phyloP scores from a whole-genome alignment of 163 green algal species.

The Chloromonas sp. region DNA sequence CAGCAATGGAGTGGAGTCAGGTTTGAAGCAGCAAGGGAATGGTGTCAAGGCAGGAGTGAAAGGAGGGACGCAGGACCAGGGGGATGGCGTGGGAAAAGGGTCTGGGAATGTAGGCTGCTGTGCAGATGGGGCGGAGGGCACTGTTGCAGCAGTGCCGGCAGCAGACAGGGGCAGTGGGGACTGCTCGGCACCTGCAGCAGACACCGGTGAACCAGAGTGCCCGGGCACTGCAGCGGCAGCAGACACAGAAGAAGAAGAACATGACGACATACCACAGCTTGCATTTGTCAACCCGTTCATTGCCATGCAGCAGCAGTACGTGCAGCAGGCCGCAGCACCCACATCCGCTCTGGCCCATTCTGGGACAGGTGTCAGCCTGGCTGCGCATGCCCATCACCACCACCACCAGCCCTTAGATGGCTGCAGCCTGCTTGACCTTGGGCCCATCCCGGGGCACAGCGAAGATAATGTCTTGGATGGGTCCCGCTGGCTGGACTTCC shows the following conservation, averaged over 20 bases:
- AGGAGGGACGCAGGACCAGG: too few species aligned
- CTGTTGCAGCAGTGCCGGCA: not conserved
- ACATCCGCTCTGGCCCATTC: not conserved
- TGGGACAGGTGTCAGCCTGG: not conserved
- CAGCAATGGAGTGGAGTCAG: too few species aligned
- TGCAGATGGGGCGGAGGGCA: not conserved
- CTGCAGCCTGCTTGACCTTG: not conserved
- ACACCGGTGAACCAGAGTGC: not conserved
- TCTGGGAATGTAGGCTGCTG: too few species aligned
- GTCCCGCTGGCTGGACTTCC: not conserved
- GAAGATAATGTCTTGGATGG: not conserved
- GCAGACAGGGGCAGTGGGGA: not conserved
- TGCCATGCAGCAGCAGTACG: not conserved
- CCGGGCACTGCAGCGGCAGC: not conserved
- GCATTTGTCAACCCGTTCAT: not conserved
- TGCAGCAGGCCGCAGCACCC: not conserved
- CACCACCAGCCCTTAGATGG: not conserved
- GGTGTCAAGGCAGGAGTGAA: too few species aligned
- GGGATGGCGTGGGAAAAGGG: too few species aligned
- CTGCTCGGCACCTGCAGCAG: not conserved
- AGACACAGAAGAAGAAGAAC: not conserved
- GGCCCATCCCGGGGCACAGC: not conserved
- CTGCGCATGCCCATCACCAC: not conserved
- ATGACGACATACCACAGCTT: too few species aligned
- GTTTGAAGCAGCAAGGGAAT: too few species aligned